Conservation (phyloP, 441 rosid genomes). For the Euphorbia celastroides region DNA sequence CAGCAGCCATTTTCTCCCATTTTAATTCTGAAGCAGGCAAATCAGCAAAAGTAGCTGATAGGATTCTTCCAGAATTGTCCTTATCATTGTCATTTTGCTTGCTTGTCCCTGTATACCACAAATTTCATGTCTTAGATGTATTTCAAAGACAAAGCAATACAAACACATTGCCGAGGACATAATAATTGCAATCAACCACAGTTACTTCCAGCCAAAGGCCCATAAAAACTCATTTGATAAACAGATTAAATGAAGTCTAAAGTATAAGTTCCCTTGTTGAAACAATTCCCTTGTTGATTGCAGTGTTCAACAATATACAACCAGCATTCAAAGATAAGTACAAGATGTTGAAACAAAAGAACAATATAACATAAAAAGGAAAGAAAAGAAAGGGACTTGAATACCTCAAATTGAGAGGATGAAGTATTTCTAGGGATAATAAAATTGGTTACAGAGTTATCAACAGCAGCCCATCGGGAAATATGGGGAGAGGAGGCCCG, state of each 20-base stretch:
- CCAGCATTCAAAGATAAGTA: neutral
- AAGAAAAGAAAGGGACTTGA: neutral
- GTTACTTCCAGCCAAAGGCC: neutral
- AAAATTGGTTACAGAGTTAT: conserved; percentile 6
- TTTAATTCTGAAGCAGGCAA: conserved; percentile 64
- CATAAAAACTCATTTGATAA: neutral
- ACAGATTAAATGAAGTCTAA: neutral
- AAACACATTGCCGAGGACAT: neutral
- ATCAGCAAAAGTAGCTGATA: conserved; percentile 92
- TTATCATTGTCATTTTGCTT: conserved; percentile 9
- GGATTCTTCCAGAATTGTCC: conserved; percentile 39
- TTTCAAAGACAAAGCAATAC: neutral
- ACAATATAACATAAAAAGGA: neutral
- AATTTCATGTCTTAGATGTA: neutral
- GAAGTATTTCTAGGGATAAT: conserved; percentile 21
- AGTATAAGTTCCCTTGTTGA: too few species aligned
- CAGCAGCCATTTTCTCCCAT: conserved; percentile 83
- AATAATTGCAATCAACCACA: neutral
- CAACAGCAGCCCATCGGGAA: conserved; percentile 24
- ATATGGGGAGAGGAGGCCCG: conserved; percentile 74
- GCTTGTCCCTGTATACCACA: conserved; percentile 28
- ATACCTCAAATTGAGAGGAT: conserved; percentile 21
- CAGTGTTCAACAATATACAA: neutral
- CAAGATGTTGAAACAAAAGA: neutral
- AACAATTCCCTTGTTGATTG: too few species aligned